These are phyloP conservation scores for Pholiota microspora DNA, from an alignment of 768 basidiomycete genomes.

Conservation along the genomic window DNA sequence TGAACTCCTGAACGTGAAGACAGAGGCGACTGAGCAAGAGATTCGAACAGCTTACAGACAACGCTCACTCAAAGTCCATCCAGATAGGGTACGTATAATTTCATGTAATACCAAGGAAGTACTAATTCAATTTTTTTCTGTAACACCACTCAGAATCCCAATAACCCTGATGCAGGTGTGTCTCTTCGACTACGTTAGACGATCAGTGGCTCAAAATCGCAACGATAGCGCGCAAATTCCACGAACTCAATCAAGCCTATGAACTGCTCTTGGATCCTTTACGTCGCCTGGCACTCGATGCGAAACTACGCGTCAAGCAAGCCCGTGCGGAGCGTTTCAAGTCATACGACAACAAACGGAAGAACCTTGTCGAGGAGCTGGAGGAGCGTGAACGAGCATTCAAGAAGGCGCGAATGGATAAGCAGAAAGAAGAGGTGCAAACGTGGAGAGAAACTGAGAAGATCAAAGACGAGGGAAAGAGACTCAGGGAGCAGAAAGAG, in stretches of 20 bases:
- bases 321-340: slow-evolving; percentile 72
- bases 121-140: slow-evolving; percentile 1
- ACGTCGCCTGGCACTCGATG: slow-evolving; percentile 75
- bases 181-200: not conserved
- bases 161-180: slow-evolving; percentile 77
- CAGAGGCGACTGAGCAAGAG: slow-evolving; percentile 73
- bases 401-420: slow-evolving; percentile 69
- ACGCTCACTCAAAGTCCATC: slow-evolving; percentile 82
- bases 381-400: slow-evolving; percentile 76
- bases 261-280: slow-evolving; percentile 80
- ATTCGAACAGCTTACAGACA: slow-evolving; percentile 79
- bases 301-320: slow-evolving; percentile 67
- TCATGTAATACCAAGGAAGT: not conserved
- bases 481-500: slow-evolving; percentile 65
- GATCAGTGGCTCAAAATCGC: not conserved
- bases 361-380: slow-evolving; percentile 71
- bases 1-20: slow-evolving; percentile 59
- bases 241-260: slow-evolving; percentile 80
- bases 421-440: slow-evolving; percentile 53
- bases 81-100: slow-evolving; percentile 63
- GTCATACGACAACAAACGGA: slow-evolving; percentile 69
- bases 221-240: slow-evolving; percentile 67
- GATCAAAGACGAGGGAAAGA: slow-evolving; percentile 73
- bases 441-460: slow-evolving; percentile 62
- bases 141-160: slow-evolving; percentile 64